Base-by-base conservation (phyloP, 495 filamentous ascomycete genomes). In the Parathielavia appendiculata region DNA sequence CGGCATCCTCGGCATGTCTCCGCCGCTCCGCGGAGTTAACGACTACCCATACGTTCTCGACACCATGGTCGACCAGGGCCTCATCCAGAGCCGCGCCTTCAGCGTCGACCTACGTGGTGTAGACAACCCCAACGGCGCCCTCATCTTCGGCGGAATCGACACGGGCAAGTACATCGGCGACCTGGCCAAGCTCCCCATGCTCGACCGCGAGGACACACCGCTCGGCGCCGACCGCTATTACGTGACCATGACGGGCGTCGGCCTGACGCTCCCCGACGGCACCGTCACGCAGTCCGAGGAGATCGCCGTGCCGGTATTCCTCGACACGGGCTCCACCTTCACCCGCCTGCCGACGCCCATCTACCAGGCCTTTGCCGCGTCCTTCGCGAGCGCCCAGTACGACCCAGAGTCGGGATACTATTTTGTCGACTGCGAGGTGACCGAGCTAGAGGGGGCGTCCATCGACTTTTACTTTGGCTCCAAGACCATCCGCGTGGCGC, bases 81-180 rank as follows among this genome's bases (percentile, higher is more conserved):
- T 84, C 35, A 90, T 89, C 65, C 79, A 86, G 48, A 85, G 83
- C 22, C 86, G 81, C 59, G 82, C 89, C 20, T 95, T 90, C 68
- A 87, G 83, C 49, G 70, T 92, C 17, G 84, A 88, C 53, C 73
- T 87, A 1, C 78, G 87, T 11, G 66, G 69, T 49, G 71, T 75
- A 58, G 66, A 70, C 38, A 66, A 72, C 59, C 65, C 73, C 34
- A 54, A 66, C 19, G 92, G 92, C 22, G 63, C 84, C 22, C 84
- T 95, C 59, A 79, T 92, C 34, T 95, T 95, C 60, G 90, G 90
- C 19, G 90, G 90, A 35, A 73, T 95, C 39, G 83, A 95, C 66
- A 65, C 63, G n/a, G 60, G 76, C 47, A 92, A 90, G 62, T 93
- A 83, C 66, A 74, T 75, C 17, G 89, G 88, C 32, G 35, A 70